Evolutionary conservation across 192 early-diverging fungal genomes (phyloP), one percentile per base, ranked within the genome.

Genomic region (Backusella parvicylindrica): DNA sequence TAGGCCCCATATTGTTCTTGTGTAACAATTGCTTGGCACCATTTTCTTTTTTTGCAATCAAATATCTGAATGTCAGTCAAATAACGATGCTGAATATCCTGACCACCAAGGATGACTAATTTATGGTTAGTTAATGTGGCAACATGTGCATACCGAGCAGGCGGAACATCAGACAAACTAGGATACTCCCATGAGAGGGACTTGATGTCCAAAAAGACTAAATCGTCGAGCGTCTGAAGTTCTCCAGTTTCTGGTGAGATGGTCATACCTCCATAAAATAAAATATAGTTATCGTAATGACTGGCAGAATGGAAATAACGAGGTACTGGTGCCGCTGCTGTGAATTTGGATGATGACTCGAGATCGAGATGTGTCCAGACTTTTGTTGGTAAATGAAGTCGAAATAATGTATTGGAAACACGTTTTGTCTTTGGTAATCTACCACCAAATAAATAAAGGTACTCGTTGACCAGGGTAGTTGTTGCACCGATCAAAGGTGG

Each of bases 221-320:
- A 78, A 43, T 94, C 92, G 64, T 89, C 89, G 31, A 92, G 88
- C 12, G 91, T 86, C 40, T 81, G 73, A 50, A 90, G 72, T 43
- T 85, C 84, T 77, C 92, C 87, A 40, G 84, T n/a, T 70, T 83
- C 72, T 80, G 85, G 83, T 0, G 90, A 90, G 81, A 84, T 82
- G 0, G 89, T 89, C 91, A 94, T 94, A 12, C 92, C 92, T 49
- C 92, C 92, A 83, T 91, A 94, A 49, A 91, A 88, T 9, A 92
- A 80, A 37, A 94, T 86, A 65, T 84, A 79, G 64, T 89, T 89
- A 31, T 70, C 15, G 76, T 86, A 81, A 72, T 90, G 91, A 49
- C 84, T 83, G 47, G 90, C 87, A 21, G 92, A 91, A 78, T 94
- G 92, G 76, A 94, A 94, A 70, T 92, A 92, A 26, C 92, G 84